Conservation (phyloP, 2,329 filamentous ascomycete genomes). For the Fusarium mexicanum region DNA sequence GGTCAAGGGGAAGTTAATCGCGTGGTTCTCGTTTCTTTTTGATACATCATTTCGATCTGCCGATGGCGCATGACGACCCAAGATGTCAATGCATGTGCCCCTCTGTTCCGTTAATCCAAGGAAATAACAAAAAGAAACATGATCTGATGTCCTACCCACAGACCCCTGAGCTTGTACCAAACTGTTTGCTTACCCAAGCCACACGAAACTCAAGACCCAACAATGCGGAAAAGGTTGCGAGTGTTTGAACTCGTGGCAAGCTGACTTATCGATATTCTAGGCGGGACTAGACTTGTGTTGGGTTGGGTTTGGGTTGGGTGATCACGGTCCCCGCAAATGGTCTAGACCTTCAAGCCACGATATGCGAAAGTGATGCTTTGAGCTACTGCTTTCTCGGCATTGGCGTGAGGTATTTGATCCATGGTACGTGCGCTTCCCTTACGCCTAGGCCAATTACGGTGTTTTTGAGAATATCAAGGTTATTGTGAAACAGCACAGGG, state of each 20-base stretch:
- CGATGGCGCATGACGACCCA: background rate
- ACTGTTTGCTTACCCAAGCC: background rate
- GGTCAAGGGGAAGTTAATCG: background rate
- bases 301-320: background rate
- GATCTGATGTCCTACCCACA: background rate
- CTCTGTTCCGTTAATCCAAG: background rate
- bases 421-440: background rate
- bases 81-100: background rate
- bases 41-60: background rate
- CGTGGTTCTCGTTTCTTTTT: background rate
- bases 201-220: background rate
- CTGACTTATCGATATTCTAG: slow-evolving; percentile 3
- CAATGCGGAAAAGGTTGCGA: background rate
- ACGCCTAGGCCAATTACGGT: background rate
- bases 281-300: background rate
- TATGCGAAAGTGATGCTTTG: background rate
- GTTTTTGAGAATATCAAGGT: background rate
- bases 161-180: background rate
- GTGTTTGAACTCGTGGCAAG: background rate
- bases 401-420: background rate
- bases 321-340: slow-evolving; percentile 27
- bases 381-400: background rate
- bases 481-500: background rate
- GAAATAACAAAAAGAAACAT: background rate
- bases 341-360: slow-evolving; percentile 26